These are phyloP conservation scores for Vanderwaltozyma tropicalis DNA, from an alignment of 805 yeast species.

Conservation along the genomic window DNA sequence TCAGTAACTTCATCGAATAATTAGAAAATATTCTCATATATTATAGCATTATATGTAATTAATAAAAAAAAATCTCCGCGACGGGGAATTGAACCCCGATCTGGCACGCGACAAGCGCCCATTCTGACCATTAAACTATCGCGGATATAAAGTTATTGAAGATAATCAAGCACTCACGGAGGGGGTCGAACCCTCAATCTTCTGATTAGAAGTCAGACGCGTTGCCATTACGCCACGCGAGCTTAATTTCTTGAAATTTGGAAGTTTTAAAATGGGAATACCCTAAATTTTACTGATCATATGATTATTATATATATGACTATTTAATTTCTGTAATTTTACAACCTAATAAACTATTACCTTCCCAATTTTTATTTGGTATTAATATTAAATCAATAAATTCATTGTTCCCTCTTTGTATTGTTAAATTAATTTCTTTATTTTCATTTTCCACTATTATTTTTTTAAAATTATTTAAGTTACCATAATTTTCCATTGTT, in stretches of 20 bases:
- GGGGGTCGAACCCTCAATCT: conserved; percentile 45
- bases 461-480: conserved; percentile 35
- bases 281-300: not conserved
- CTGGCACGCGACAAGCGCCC: conserved; percentile 7
- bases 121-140: conserved; percentile 21
- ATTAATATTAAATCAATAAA: conserved; percentile 24
- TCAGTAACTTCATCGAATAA: no score
- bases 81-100: conserved; percentile 8
- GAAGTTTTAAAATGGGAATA: not conserved
- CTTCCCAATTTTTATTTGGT: conserved; percentile 46
- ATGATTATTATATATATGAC: not conserved
- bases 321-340: conserved; percentile 10
- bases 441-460: conserved; percentile 35
- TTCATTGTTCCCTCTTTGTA: conserved; percentile 23
- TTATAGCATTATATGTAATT: no score
- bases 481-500: conserved; percentile 45
- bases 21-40: not conserved
- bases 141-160: conserved; percentile 13
- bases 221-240: conserved; percentile 44
- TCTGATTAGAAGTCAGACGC: conserved; percentile 44
- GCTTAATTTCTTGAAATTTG: conserved; percentile 17
- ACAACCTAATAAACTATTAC: conserved; percentile 55
- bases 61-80: conserved; percentile 12
- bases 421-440: conserved; percentile 14
- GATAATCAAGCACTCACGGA: conserved; percentile 33